Evolutionary conservation across 768 basidiomycete species (phyloP).

Genomic region (Mycena rebaudengoi): DNA sequence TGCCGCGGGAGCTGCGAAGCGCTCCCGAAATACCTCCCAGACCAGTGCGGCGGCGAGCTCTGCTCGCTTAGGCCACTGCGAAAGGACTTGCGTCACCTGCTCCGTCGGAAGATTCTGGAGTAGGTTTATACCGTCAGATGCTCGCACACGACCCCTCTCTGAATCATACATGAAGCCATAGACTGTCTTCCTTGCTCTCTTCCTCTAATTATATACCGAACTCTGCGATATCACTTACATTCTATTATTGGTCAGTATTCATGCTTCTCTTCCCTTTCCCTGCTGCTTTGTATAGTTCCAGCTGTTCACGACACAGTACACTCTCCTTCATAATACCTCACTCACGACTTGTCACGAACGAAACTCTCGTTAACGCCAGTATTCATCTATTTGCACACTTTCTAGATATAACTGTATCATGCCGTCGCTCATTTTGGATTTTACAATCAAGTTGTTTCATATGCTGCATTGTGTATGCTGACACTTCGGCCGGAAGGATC

Average conservation of each 20-base stretch:
- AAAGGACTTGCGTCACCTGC: slow-evolving; percentile 73
- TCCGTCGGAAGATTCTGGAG: slow-evolving; percentile 83
- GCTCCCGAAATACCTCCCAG: slow-evolving; percentile 77
- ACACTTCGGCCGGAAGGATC: slow-evolving; percentile 97
- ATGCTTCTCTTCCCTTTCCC: slow-evolving; percentile 27
- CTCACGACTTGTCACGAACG: slow-evolving; percentile 26
- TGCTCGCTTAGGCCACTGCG: slow-evolving; percentile 44
- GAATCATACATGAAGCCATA: slow-evolving; percentile 48
- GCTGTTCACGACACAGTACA: slow-evolving; percentile 18
- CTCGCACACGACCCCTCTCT: slow-evolving; percentile 79
- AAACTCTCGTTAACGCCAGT: slow-evolving; percentile 23
- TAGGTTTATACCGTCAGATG: slow-evolving; percentile 85
- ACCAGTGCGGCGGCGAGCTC: slow-evolving; percentile 66
- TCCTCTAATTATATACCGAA: slow-evolving; percentile 31
- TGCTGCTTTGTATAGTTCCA: slow-evolving; percentile 28
- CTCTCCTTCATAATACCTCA: slow-evolving; percentile 24
- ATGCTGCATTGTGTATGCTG: slow-evolving; percentile 94
- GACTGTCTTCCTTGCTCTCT: slow-evolving; percentile 22
- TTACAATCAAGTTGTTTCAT: slow-evolving; percentile 51
- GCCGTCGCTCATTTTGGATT: slow-evolving; percentile 24
- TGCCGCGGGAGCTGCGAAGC: slow-evolving; percentile 52
- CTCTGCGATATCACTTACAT: slow-evolving; percentile 26
- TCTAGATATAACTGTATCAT: slow-evolving; percentile 33
- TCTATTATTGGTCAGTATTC: slow-evolving; percentile 27
- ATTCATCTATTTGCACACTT: slow-evolving; percentile 38